Evolutionary conservation across 2,329 filamentous ascomycete genomes (phyloP).

Genomic region (Pseudocercospora crystallina): DNA sequence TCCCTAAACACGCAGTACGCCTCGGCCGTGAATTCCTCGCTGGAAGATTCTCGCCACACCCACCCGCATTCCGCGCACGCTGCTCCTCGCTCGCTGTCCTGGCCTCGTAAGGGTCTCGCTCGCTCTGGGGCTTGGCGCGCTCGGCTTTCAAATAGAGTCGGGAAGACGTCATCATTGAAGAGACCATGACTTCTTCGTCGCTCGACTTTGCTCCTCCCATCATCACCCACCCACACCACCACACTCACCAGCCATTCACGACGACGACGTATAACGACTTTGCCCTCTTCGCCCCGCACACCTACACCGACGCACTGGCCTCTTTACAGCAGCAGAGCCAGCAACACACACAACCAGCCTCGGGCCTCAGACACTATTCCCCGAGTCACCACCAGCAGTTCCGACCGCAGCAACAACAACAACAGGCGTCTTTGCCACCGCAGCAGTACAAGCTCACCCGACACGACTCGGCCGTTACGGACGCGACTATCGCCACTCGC

Average conservation of each 20-base stretch:
- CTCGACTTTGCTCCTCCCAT: background rate
- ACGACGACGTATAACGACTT: slow-evolving; percentile 9
- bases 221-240: background rate
- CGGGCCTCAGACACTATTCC: background rate
- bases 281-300: slow-evolving; percentile 11
- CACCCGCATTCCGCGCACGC: too few relatives aligned
- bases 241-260: slow-evolving; percentile 2
- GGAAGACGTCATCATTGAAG: slow-evolving; percentile 6
- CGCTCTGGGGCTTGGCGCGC: slow-evolving; percentile 6
- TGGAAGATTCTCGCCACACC: too few relatives aligned
- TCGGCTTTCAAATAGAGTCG: too few relatives aligned
- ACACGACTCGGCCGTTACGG: slow-evolving; percentile 16
- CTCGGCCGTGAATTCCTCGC: too few relatives aligned
- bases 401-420: slow-evolving; percentile 6
- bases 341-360: background rate
- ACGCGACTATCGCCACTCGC: slow-evolving; percentile 15
- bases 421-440: slow-evolving; percentile 6
- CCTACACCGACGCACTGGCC: slow-evolving; percentile 20
- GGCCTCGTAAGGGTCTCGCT: too few relatives aligned
- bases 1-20: too few relatives aligned
- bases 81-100: too few relatives aligned
- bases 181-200: background rate
- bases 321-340: slow-evolving; percentile 7
- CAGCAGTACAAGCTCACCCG: slow-evolving; percentile 4
- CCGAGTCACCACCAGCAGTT: background rate